A percentile compares a stretch with the other conserved stretches of the same genome.
Conservation (phyloP, 2,329 filamentous ascomycete species). For the Colletotrichum spaethianum region DNA sequence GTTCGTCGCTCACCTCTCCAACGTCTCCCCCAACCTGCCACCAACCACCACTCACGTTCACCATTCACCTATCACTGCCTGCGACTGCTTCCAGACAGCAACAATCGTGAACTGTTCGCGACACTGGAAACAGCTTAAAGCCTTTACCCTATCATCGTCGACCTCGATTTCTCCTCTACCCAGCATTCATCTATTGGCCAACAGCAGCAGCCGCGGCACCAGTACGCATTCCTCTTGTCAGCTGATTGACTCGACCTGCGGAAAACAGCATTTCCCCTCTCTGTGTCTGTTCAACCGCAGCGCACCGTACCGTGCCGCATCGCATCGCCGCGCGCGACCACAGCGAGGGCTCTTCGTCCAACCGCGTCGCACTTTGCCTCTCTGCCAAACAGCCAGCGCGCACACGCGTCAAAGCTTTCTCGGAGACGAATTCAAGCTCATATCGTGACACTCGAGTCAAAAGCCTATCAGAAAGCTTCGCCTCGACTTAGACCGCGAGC, state of each 20-base stretch:
- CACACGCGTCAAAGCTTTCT: slow-evolving; percentile 38
- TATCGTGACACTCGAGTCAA: slow-evolving; percentile 41
- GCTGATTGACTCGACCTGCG: slow-evolving; percentile 66
- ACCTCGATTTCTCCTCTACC: slow-evolving; percentile 46
- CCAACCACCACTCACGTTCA: slow-evolving; percentile 44
- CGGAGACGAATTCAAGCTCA: slow-evolving; percentile 36
- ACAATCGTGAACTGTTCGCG: slow-evolving; percentile 48
- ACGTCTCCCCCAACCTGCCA: slow-evolving; percentile 38
- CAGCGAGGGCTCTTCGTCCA: slow-evolving; percentile 45
- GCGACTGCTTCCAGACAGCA: slow-evolving; percentile 45
- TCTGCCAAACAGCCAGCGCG: slow-evolving; percentile 22
- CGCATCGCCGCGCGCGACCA: slow-evolving; percentile 39
- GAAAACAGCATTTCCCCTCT: slow-evolving; percentile 49
- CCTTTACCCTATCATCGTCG: slow-evolving; percentile 64
- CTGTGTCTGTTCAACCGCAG: slow-evolving; percentile 24
- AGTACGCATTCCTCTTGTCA: slow-evolving; percentile 55
- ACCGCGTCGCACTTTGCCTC: slow-evolving; percentile 40
- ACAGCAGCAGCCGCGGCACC: slow-evolving; percentile 27
- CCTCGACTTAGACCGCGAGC: slow-evolving; percentile 34
- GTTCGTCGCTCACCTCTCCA: slow-evolving; percentile 48
- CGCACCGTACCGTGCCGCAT: slow-evolving; percentile 12
- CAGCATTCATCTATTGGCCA: slow-evolving; percentile 64
- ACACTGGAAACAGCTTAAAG: slow-evolving; percentile 47
- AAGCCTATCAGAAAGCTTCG: slow-evolving; percentile 42
- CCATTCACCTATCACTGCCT: slow-evolving; percentile 20